Percentiles rank a stretch among this genome's conserved stretches.
Evolutionary conservation across 495 filamentous ascomycete species (phyloP).

Genomic region (Ascobolus immersus): DNA sequence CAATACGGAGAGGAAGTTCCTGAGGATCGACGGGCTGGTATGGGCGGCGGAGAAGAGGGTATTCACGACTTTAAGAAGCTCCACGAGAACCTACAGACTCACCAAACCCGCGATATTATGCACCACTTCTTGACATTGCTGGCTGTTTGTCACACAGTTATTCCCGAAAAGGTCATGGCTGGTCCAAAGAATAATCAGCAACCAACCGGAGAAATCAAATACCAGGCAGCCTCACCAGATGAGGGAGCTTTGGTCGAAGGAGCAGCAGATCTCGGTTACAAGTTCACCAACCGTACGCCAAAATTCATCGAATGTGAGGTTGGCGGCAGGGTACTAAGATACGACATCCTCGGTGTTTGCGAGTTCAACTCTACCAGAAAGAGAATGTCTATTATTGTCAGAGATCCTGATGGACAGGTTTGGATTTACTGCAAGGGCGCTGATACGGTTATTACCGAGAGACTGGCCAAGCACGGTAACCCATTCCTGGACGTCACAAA

Average conservation of each 20-base stretch:
- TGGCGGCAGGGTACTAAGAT: conserved; percentile 45
- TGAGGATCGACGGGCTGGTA: conserved; percentile 63
- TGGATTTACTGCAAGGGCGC: conserved; percentile 88
- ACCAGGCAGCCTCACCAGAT: conserved; percentile 92
- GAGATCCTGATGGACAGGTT: conserved; percentile 88
- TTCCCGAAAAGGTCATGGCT: conserved; percentile 60
- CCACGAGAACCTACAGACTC: conserved; percentile 42
- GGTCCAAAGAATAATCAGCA: too few relatives aligned
- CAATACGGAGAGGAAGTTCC: conserved; percentile 85
- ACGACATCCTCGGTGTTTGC: conserved; percentile 81
- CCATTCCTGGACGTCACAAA: conserved; percentile 68
- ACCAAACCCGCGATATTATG: conserved; percentile 42
- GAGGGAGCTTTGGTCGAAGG: conserved; percentile 92
- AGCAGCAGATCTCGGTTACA: conserved; percentile 60
- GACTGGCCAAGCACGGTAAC: conserved; percentile 45
- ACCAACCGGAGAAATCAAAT: conserved; percentile 90
- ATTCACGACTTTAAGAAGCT: conserved; percentile 72
- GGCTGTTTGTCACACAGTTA: conserved; percentile 88
- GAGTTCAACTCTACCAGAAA: conserved; percentile 98
- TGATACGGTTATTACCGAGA: conserved; percentile 88
- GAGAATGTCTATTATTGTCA: conserved; percentile 90
- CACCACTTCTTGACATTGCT: conserved; percentile 76
- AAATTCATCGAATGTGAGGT: conserved; percentile 57
- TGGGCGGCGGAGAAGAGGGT: conserved; percentile 53
- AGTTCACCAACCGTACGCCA: conserved; percentile 73